Evolutionary conservation across 345 rosid species (phyloP), one percentile per base, ranked within the genome.

Genomic region (Ceriops decandra): DNA sequence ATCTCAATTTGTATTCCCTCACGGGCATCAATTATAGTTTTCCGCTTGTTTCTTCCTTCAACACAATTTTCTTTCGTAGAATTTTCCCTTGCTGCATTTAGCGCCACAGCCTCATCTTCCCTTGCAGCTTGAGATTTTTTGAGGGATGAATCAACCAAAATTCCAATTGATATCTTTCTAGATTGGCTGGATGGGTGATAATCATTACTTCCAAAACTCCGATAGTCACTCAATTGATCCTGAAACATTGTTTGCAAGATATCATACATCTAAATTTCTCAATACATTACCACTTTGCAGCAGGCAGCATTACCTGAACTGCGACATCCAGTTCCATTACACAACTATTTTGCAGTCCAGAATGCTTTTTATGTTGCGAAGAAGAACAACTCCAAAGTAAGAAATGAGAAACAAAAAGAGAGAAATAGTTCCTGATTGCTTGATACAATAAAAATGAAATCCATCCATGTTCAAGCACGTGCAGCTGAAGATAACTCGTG

Each of bases 101-200:
- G 71, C 59, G 64, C 52, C 47, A 62, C 62, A 66, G 46, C 72
- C 59, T 68, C 77, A 70, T 72, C 76, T 75, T 52, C 78, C 74
- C 76, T 77, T 51, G 68, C 68, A 32, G 72, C 54, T 78, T 35
- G 78, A 61, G 61, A 63, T 62, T 78, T 79, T 82, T 82, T 26
- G 79, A 74, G 33, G 17, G 60, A 74, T 60, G 91, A 73, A 72
- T 86, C 92, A 8, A 69, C 74, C 79, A 76, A 64, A 69, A 95
- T 80, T 77, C 99, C 99, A 35, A 95, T 84, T 27, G 96, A 91
- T 26, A 90, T 82, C 86, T 95, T 95, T 72, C 92, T 86, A 31
- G 86, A 74, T 63, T 92, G 97, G 77, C 92, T 90, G 58, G 86
- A 82, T 30, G 81, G 89, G 73, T 51, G 82, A 70, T 58, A 80